Evolutionary conservation across 1,284 basidiomycete genomes (phyloP), one percentile per base, ranked within the genome.

Genomic region (Naganishia sp.): DNA sequence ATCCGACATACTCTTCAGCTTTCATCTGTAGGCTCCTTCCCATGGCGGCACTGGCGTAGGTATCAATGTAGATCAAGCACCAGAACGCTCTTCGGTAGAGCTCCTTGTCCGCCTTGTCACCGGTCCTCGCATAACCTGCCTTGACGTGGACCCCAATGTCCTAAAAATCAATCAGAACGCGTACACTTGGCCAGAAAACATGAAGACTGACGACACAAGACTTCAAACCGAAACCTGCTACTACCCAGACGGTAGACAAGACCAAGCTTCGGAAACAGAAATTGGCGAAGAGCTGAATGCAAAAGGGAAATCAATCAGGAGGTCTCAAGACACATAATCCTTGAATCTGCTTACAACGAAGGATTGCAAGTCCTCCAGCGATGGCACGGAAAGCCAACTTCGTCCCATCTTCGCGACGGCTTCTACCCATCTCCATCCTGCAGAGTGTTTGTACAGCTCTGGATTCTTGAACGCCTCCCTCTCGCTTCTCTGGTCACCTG

Each of bases 11-110:
- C 89, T 93, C 92, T 75, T 92, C 90, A 68, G 92, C 90, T 67
- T 91, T 88, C 52, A 92, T 86, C 3, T 88, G 88, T 74, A 89
- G 88, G 0, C 91, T 89, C 28, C 92, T 81, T 11, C 92, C 92
- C 21, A 94, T 82, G 0, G 84, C 84, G 4, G 87, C 84, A 71
- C 89, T 90, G 64, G 86, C 82, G 64, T 83, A 77, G 48, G 89
- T 82, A 64, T 80, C 79, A 57, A 80, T 73, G 65, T 79, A 76
- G 67, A 77, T 76, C 39, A 78, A 64, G 56, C 74, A 89, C 90
- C 90, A 92, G 76, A 93, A 94, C 1, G 86, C 87, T 3, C 90
- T 84, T 70, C 88, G 90, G 84, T 86, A 88, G 23, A 89, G 77
- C 69, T 92, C 89, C 59, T 87, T 83, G 64, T 89, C 82, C 69